phyloP scores from a whole-genome alignment of 345 rosid species.

The Citrus medica region DNA sequence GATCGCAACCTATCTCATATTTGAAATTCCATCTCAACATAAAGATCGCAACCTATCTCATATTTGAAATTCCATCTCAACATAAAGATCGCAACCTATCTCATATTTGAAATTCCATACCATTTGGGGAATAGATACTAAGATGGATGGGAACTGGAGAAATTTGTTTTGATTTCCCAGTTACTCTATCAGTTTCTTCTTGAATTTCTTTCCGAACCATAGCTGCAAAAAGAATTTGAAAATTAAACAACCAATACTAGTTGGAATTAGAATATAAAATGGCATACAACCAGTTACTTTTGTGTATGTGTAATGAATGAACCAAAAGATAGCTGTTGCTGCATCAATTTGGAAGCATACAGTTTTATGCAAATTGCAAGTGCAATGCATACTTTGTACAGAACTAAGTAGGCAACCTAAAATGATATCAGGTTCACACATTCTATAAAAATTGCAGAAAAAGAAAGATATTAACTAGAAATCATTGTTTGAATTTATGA shows the following conservation, averaged over 20 bases:
- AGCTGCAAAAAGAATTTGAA: constrained; percentile 31
- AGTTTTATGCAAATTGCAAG: not conserved
- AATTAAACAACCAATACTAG: not conserved
- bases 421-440: not conserved
- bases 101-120: constrained; percentile 20
- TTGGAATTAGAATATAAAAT: no score
- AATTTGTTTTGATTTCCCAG: constrained; percentile 56
- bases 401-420: not conserved
- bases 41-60: not conserved
- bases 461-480: not conserved
- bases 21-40: not conserved
- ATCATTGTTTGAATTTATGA: not conserved
- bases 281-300: not conserved
- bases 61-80: not conserved
- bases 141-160: constrained; percentile 68
- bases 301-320: not conserved
- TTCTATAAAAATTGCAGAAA: not conserved
- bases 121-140: constrained; percentile 55
- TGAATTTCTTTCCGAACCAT: constrained; percentile 60
- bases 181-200: constrained; percentile 61
- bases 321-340: not conserved
- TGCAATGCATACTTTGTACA: not conserved
- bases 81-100: not conserved
- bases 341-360: not conserved
- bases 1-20: not conserved